Base-by-base conservation (phyloP, 208 protist species). In the Leishmania guyanensis region DNA sequence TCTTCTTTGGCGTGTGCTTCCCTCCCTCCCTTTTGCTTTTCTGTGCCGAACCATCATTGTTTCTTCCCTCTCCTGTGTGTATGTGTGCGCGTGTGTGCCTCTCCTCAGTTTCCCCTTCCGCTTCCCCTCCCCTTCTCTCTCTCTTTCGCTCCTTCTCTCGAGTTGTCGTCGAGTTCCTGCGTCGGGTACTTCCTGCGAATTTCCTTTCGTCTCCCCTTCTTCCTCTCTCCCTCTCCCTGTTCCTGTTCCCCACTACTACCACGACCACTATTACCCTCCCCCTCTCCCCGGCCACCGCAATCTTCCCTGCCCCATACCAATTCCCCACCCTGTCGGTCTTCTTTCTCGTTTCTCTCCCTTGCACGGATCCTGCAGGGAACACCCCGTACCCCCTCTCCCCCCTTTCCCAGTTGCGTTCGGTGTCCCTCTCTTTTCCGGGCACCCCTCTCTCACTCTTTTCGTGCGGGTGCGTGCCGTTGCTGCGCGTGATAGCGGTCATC, bases 211-310 rank as follows among this genome's bases (percentile, higher is more conserved):
- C 51, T 26, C 29, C 39, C 50, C 22, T n/a, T 51, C 50, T 4
- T 43, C 26, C 39, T 75, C 12, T 75, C 48, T 75, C 26, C 70
- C 69, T 84, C 70, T 43, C 26, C 48, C 8, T 83, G 33, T 81
- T 5, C 60, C 48, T 75, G 65, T 66, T 58, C 1, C 16, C 20
- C 16, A 22, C 16, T 3, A 10, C 20, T 1, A 22, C 36, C 36
- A 39, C 17, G 26, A 60, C 3, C 54, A 14, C 54, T 22, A 14
- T 60, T 2, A 39, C 56, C 20, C 33, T 65, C 8, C 3, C 20
- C 10, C 22, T 16, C 20, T 62, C 56, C 2, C 4, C 22, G 17
- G 9, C 26, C 10, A 1, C n/a, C n/a, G 20, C 14, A 0, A 22
- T 60, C 22, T 22, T 39, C 36, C 1, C 36, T 39, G 36, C 1